Conservation (phyloP, 306 rosid genomes). For the Vigna hirtella region DNA sequence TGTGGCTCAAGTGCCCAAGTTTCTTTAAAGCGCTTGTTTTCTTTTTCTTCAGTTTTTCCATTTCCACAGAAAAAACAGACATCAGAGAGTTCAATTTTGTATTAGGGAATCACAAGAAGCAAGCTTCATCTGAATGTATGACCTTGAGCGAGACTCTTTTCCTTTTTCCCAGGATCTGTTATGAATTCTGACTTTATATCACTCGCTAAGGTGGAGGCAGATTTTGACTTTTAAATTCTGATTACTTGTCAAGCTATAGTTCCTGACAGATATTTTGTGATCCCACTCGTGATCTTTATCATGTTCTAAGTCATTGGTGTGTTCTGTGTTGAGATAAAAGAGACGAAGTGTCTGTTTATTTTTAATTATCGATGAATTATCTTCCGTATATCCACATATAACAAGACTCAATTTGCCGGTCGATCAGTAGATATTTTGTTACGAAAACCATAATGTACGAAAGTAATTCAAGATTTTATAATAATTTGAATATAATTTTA, state of each 20-base stretch:
- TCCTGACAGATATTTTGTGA: background rate
- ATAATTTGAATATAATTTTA: constrained; percentile 3
- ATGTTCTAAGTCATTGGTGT: constrained; percentile 1
- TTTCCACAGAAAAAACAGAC: background rate
- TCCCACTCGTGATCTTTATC: constrained; percentile 6
- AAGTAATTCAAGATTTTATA: constrained; percentile 18
- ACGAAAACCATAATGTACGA: background rate
- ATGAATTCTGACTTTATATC: constrained; percentile 23
- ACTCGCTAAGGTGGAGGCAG: background rate
- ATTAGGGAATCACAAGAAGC: constrained; percentile 7
- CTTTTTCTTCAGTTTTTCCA: constrained; percentile 6
- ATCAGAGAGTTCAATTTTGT: constrained; percentile 2
- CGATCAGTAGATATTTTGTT: background rate
- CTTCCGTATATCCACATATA: background rate
- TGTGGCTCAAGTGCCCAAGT: constrained; percentile 3
- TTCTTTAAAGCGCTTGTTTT: constrained; percentile 6
- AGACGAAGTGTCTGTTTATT: background rate
- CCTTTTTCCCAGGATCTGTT: background rate
- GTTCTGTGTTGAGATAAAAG: constrained; percentile 1
- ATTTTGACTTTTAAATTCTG: constrained; percentile 10
- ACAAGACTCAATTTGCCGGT: background rate
- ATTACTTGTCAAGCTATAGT: constrained; percentile 3
- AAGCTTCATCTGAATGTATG: background rate
- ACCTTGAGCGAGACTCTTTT: background rate
- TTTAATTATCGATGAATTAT: background rate